phyloP scores from a whole-genome alignment of 176 grass and related monocot genomes.

The Oryza coarctata region DNA sequence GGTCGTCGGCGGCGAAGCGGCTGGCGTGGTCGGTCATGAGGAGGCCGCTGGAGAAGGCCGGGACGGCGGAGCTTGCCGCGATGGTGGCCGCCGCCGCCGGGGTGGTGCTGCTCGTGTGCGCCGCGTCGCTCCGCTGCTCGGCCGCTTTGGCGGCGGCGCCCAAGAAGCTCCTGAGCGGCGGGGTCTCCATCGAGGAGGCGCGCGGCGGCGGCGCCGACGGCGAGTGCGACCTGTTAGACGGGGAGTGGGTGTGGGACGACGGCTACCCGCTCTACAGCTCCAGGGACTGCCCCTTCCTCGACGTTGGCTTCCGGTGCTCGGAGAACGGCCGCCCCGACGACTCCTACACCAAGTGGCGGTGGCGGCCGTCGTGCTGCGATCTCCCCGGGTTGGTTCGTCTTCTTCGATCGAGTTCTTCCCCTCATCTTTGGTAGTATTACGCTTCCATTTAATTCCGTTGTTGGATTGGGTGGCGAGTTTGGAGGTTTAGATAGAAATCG shows the following conservation, averaged over 20 bases:
- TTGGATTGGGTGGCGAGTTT: not conserved
- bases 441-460: not conserved
- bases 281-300: conserved; percentile 69
- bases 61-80: not conserved
- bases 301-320: conserved; percentile 79
- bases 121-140: conserved; percentile 31
- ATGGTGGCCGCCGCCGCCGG: not conserved
- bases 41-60: conserved; percentile 37
- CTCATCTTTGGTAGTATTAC: not conserved
- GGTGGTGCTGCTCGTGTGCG: conserved; percentile 38
- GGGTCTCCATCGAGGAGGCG: conserved; percentile 34
- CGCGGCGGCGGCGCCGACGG: not conserved
- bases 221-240: conserved; percentile 82
- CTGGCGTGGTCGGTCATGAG: conserved; percentile 30
- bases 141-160: conserved; percentile 20
- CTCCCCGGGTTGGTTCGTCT: conserved; percentile 57
- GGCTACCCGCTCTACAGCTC: conserved; percentile 78
- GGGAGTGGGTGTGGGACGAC: conserved; percentile 77
- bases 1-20: conserved; percentile 36
- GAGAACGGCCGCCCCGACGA: conserved; percentile 75
- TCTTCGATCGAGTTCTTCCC: not conserved
- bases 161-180: conserved; percentile 36
- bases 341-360: conserved; percentile 77
- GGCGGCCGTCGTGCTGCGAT: conserved; percentile 75
- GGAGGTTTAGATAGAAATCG: not conserved